phyloP scores from a whole-genome alignment of 2,329 filamentous ascomycete genomes.

The Dactylellina drechsleri region DNA sequence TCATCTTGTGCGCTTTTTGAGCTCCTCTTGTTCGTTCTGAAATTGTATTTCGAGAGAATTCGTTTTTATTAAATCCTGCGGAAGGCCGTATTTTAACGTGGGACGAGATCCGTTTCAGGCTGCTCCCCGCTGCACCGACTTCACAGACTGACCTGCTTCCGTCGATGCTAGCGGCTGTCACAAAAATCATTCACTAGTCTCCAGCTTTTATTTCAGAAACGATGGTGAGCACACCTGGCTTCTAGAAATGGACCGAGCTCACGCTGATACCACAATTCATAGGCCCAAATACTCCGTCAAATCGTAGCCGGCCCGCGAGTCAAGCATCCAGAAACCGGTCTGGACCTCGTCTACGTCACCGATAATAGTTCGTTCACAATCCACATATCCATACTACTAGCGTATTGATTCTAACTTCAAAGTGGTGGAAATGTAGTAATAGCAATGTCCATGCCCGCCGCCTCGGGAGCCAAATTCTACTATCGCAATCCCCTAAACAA shows the following conservation, averaged over 20 bases:
- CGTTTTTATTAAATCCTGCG: too few relatives aligned
- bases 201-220: slow-evolving; percentile 17
- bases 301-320: slow-evolving; percentile 88
- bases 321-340: slow-evolving; percentile 83
- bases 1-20: not conserved
- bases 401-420: slow-evolving; percentile 54
- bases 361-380: slow-evolving; percentile 72
- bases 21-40: not conserved
- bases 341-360: slow-evolving; percentile 96
- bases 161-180: slow-evolving; percentile 16
- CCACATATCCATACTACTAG: not conserved
- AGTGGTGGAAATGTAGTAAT: slow-evolving; percentile 64
- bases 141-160: slow-evolving; percentile 9
- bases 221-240: slow-evolving; percentile 27
- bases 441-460: slow-evolving; percentile 84
- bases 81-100: too few relatives aligned
- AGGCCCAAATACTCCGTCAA: slow-evolving; percentile 74
- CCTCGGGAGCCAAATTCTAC: slow-evolving; percentile 86
- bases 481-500: slow-evolving; percentile 93
- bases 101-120: too few relatives aligned
- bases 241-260: not conserved
- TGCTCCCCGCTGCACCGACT: too few relatives aligned
- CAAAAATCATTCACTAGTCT: slow-evolving; percentile 6
- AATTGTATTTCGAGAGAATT: too few relatives aligned
- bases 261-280: not conserved